These are phyloP conservation scores for Penicillium griseofulvum DNA, from an alignment of 2,329 filamentous ascomycete genomes.

Conservation along the genomic window DNA sequence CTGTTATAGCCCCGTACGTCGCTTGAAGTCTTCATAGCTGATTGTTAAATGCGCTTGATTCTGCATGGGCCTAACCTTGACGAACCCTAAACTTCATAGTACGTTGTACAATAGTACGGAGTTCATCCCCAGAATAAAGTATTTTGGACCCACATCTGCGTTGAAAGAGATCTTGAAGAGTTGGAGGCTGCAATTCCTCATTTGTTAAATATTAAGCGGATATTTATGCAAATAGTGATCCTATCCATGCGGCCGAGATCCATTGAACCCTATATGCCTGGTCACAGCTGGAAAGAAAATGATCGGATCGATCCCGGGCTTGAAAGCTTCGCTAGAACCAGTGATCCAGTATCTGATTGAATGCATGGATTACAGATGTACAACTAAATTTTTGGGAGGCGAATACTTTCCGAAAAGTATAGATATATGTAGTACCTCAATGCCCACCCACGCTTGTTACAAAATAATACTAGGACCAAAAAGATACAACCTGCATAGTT, in stretches of 20 bases:
- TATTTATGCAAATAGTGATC: background rate
- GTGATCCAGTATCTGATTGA: background rate
- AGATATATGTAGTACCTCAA: background rate
- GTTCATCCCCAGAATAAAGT: background rate
- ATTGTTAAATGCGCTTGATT: background rate
- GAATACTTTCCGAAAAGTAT: too few species aligned
- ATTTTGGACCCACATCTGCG: background rate
- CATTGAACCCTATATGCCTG: too few species aligned
- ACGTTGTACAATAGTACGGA: background rate
- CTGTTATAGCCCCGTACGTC: background rate
- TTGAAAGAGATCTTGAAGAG: background rate
- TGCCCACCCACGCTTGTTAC: background rate
- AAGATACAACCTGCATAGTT: background rate
- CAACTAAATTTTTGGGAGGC: too few species aligned
- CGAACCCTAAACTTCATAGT: background rate
- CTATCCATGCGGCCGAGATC: background rate
- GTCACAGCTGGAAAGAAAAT: too few species aligned
- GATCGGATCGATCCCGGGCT: too few species aligned
- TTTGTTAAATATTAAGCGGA: background rate
- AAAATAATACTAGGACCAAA: background rate
- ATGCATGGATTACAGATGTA: background rate
- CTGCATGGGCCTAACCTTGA: too few species aligned
- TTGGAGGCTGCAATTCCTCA: background rate
- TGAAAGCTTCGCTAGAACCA: too few species aligned
- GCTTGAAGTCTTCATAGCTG: background rate